Base-by-base conservation (phyloP, 1,284 basidiomycete genomes). In the Sutorius eximius region DNA sequence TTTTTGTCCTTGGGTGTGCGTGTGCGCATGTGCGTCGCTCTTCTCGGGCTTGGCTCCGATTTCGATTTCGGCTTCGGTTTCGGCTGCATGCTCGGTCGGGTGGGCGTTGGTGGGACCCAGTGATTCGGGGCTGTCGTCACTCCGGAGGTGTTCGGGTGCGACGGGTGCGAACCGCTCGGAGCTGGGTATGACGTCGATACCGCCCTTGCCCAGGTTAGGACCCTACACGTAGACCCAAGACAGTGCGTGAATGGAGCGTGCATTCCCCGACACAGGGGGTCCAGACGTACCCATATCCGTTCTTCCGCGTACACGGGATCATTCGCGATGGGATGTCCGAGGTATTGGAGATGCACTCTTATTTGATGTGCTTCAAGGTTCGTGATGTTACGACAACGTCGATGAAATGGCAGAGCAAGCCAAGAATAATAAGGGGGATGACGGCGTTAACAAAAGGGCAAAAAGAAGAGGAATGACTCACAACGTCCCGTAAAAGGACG, bases 311-410 rank as follows among this genome's bases (percentile, higher is more conserved):
- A 96, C 0, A 95, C 80, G 2, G 92, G 89, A 66, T 96, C 94
- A 66, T 97, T 96, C 24, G 93, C 91, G 60, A 99, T 95, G 0
- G 97, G 90, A 67, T 93, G 78, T 1, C 97, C 97, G 46, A 99
- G 83, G 68, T 82, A 98, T 74, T 99, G 97, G 2, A 98, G 81
- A 69, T 99, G 97, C 1, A 99, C 96, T 44, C 96, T 85, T 55
- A 97, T 89, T 73, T 98, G 95, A 72, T 98, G 95, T 1, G 95
- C 95, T 91, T 52, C 2, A 30, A 38, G 37, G 27, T 42, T 44
- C 41, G 53, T 46, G 15, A 43, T 43, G 47, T 53, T 34, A 46
- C 45, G 37, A 45, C 45, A 54, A 32, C 30, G 41, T 58, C 10
- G 41, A 60, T 53, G 51, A 34, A 30, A 34, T 24, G 16, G 13